These are phyloP conservation scores for Staphylotrichum tortipilum DNA, from an alignment of 495 filamentous ascomycete genomes.

Conservation along the genomic window DNA sequence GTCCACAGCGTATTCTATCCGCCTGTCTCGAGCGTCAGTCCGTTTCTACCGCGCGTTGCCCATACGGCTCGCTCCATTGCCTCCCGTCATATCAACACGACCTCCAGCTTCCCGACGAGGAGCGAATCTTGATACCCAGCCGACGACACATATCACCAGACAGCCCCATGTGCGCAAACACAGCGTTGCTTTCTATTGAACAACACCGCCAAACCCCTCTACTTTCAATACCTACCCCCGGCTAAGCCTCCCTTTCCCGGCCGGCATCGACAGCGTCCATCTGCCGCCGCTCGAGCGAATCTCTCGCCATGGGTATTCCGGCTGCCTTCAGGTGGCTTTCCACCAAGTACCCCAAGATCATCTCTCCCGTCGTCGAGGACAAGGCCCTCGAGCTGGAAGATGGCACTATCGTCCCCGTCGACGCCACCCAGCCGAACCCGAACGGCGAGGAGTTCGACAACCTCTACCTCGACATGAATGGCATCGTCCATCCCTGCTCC, in stretches of 20 bases:
- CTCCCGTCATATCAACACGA: too few relatives aligned
- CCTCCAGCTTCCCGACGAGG: too few relatives aligned
- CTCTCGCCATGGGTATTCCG: slow-evolving; percentile 78
- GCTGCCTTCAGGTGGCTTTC: slow-evolving; percentile 90
- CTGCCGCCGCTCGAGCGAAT: not conserved
- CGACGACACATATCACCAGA: too few relatives aligned
- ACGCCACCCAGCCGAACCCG: slow-evolving; percentile 76
- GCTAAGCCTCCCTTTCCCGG: not conserved
- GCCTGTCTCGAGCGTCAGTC: too few relatives aligned
- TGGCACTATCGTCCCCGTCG: slow-evolving; percentile 73
- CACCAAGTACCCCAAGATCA: slow-evolving; percentile 93
- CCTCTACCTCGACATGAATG: slow-evolving; percentile 98
- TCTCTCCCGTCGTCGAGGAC: slow-evolving; percentile 83
- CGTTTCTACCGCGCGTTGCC: too few relatives aligned
- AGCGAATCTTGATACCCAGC: too few relatives aligned
- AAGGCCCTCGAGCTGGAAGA: slow-evolving; percentile 63
- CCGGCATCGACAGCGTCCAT: not conserved
- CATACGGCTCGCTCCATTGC: too few relatives aligned
- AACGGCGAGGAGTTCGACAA: slow-evolving; percentile 99
- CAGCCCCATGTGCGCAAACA: not conserved
- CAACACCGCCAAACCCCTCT: not conserved
- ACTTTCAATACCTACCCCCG: not conserved
- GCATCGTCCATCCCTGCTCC: slow-evolving; percentile 97
- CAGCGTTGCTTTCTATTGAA: not conserved
- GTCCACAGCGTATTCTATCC: too few relatives aligned